Percentiles rank a stretch among this genome's conserved stretches.
Conservation (phyloP, 78 protist genomes). For the Speleostelium caveatum region DNA sequence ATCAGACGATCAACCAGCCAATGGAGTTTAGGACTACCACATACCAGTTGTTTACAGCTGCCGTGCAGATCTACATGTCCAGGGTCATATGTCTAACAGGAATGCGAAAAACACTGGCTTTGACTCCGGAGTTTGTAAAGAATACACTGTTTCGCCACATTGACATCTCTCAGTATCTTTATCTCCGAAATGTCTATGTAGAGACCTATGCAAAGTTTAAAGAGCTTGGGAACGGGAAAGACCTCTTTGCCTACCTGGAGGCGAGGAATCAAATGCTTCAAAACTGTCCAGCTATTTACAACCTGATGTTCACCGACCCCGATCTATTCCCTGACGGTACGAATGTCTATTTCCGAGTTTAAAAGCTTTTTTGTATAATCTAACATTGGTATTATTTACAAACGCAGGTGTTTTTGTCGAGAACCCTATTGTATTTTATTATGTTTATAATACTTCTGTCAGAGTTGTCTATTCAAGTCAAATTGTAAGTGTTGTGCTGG, state of each 20-base stretch:
- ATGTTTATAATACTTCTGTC: neutral
- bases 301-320: constrained; percentile 4
- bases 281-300: neutral
- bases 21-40: neutral
- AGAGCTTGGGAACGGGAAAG: neutral
- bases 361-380: neutral
- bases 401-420: constrained; percentile 2
- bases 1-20: constrained; percentile 4
- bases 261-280: constrained; percentile 8
- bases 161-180: constrained; percentile 19
- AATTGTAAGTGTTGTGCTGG: neutral
- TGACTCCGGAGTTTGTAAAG: constrained; percentile 8
- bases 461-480: neutral
- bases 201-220: neutral
- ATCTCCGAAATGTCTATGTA: neutral
- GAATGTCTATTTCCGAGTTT: neutral
- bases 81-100: constrained; percentile 5
- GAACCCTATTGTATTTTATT: constrained; percentile 1
- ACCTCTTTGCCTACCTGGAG: neutral
- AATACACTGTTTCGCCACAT: neutral
- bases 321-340: constrained; percentile 15
- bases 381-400: neutral
- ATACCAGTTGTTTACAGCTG: neutral
- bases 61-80: constrained; percentile 9
- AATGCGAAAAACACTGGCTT: constrained; percentile 13